Evolutionary conservation across 805 yeast species (phyloP), one percentile per base, ranked within the genome.

Genomic region (Candida ovalis): DNA sequence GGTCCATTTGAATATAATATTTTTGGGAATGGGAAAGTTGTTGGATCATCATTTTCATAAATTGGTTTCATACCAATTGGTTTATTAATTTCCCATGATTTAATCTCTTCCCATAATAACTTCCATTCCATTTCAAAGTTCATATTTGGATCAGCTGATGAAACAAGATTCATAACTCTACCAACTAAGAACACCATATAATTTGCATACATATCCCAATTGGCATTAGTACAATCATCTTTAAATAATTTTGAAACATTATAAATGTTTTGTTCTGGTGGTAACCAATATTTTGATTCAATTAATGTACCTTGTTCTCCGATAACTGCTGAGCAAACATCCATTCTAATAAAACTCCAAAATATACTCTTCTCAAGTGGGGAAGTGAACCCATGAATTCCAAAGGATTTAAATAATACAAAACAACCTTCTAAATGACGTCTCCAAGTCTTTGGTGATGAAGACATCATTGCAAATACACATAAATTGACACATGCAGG

Each of bases 301-400:
- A 70, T 63, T 47, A 69, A 64, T 1, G 76, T 71, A 2, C 62
- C 55, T 44, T 68, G 65, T 43, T 71, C 74, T 17, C 68, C 72
- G 42, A 71, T 66, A 18, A 71, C 67, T 2, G 71, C 72, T 27
- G 69, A 64, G 50, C 67, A 64, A 21, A 72, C 69, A 53, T 72
- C 77, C 74, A 70, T 71, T 33, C 77, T 58, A 2, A 72, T 72
- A 54, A 70, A 69, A 47, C 71, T 68, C 76, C 76, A 72, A 51
- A 72, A 72, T 22, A 71, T 50, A 1, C 72, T 69, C 45, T 72
- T 55, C 38, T 69, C 69, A 37, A 68, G 58, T 13, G 59, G 57
- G 4, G 60, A 56, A 32, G 69, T 60, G 51, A 72, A 71, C 2
- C 77, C 76, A 55, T 69, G 57, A 33, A 72, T 62, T 4, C 65